These are phyloP conservation scores for Neocallimastix lanati DNA, from an alignment of 192 early-diverging fungal genomes.

Conservation along the genomic window DNA sequence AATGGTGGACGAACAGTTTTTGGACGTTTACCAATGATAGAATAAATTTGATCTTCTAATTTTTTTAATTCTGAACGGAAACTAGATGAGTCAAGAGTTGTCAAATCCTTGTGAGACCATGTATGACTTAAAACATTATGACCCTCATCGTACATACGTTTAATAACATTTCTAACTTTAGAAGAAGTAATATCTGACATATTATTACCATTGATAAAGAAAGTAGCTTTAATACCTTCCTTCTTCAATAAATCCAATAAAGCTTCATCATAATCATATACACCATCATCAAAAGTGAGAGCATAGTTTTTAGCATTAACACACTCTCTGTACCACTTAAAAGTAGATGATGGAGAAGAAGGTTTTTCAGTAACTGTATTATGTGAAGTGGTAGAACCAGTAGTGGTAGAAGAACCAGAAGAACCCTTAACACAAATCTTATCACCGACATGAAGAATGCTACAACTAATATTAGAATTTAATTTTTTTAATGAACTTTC, in stretches of 20 bases:
- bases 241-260: conserved; percentile 21
- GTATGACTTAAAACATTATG: conserved; percentile 42
- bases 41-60: conserved; percentile 24
- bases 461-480: neutral
- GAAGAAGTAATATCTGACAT: neutral
- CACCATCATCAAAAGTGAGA: conserved; percentile 51
- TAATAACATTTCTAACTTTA: neutral
- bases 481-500: neutral
- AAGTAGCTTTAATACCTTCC: conserved; percentile 30
- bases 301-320: conserved; percentile 4
- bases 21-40: neutral
- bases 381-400: no score
- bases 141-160: conserved; percentile 11
- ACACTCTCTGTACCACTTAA: neutral
- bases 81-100: conserved; percentile 17
- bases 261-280: conserved; percentile 18
- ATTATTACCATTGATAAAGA: conserved; percentile 46
- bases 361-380: no score
- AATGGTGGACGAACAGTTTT: neutral
- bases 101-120: conserved; percentile 35
- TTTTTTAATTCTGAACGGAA: conserved; percentile 40
- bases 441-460: neutral
- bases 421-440: neutral
- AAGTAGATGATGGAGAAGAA: neutral
- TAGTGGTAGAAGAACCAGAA: no score